Base-by-base conservation (phyloP, 2,329 filamentous ascomycete genomes). In the Rhynchosporium agropyri region DNA sequence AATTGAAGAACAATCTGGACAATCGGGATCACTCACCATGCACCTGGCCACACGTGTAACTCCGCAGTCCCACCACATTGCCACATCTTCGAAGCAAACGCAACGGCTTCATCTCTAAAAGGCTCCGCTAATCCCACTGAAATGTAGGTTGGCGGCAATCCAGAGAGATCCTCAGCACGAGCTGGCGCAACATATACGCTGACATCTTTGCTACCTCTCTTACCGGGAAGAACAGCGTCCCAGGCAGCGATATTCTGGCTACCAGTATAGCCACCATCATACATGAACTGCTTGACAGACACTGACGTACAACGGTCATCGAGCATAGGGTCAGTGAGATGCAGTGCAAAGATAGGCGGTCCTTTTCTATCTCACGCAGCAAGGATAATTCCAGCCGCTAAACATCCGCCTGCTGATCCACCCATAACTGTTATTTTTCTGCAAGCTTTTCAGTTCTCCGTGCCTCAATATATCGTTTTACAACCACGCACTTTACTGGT, bases 371-470 rank as follows among this genome's bases (percentile, higher is more conserved):
- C 77, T n/a, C 76, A 71, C 3, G 71, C 71, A 77, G 84, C 80
- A 31, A 87, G 73, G 1, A 81, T 78, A 66, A 82, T 76, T 3
- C 79, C 81, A 1, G 83, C 81, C 0, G 83, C 83, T 15, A 88
- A 74, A 59, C 84, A 83, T 2, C 83, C 84, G 2, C 84, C 84
- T 0, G 83, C 84, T 28, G 81, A 84, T 60, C 83, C 81, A 3
- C 84, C 84, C 60, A 79, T 79, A 20, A 86, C 75, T 12, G 85
- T 78, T 36, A 87, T 78, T 20, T 20, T 20, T 20, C 20, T 20
- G 20, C 20, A 20, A 20, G 20, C 20, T 20, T 20, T 20, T 20
- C 1, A 20, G 20, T 20, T 20, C 20, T 20, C 20, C 20, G 20
- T 20, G 20, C 20, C 9, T 36, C 33, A 36, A 36, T 36, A 36